A percentile compares a stretch with the other conserved stretches of the same genome.
These are phyloP conservation scores for Ochetophila trinervis DNA, from an alignment of 306 rosid genomes.

Conservation along the genomic window DNA sequence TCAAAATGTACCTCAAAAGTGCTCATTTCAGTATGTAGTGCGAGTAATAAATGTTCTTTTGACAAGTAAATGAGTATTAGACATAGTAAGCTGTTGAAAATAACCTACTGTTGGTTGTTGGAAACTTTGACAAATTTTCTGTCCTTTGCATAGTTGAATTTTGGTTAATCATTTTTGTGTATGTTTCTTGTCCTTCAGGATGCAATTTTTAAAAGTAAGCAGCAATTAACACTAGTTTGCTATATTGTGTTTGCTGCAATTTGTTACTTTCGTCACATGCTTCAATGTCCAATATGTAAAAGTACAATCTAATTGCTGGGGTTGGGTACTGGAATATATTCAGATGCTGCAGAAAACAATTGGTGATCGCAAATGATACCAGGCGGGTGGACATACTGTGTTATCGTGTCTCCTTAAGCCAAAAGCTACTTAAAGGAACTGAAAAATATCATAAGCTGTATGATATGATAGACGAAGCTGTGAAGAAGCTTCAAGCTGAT, in stretches of 20 bases:
- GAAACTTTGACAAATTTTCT: too few relatives aligned
- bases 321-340: constrained; percentile 23
- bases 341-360: constrained; percentile 88
- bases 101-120: too few relatives aligned
- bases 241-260: background rate
- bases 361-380: constrained; percentile 70
- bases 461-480: constrained; percentile 65
- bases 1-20: too few relatives aligned
- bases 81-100: too few relatives aligned
- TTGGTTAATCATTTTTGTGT: background rate
- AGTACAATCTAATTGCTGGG: constrained; percentile 16
- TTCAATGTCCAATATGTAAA: background rate
- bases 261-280: background rate
- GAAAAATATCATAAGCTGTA: constrained; percentile 49
- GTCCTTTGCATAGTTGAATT: too few relatives aligned
- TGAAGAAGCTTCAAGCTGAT: constrained; percentile 82
- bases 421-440: constrained; percentile 78
- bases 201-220: background rate
- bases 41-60: too few relatives aligned
- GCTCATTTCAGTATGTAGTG: too few relatives aligned
- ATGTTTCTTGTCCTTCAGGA: background rate
- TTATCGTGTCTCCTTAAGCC: constrained; percentile 84
- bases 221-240: background rate
- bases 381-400: constrained; percentile 91
- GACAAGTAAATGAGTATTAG: too few relatives aligned